Base-by-base conservation (phyloP, 2,329 filamentous ascomycete species). In the Westerdykella sp. region DNA sequence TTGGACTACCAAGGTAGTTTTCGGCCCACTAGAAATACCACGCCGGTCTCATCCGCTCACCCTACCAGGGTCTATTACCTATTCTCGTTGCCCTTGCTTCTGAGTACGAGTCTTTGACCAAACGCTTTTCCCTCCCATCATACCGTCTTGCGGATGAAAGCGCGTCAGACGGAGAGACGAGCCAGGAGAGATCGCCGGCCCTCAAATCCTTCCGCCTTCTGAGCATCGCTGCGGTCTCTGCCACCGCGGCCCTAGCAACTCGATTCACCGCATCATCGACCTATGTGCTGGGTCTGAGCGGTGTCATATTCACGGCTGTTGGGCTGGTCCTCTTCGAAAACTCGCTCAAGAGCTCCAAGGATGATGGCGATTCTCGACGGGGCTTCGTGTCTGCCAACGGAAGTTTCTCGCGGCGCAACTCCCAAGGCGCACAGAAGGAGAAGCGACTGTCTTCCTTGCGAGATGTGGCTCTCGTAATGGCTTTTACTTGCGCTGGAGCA, bases 1-100 rank as follows among this genome's bases (percentile, higher is more conserved):
- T n/a, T 68, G 69, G 65, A 67, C 68, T 60, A 67, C 67, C 16
- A 72, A 74, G 68, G 72, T 73, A 54, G 35, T 11, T 16, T 35
- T n/a, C n/a, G 22, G 30, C 36, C 13, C 40, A 43, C 11, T 15
- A 35, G 32, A 12, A 14, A 35, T 22, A 9, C 16, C n/a, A 5
- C 35, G 23, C 2, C 21, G n/a, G 6, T 30, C 18, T 34, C 35
- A 21, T 54, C 28, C 42, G 43, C 39, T 56, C 37, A 56, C 39
- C 7, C 2, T 11, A 22, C n/a, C 39, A 69, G 66, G 59, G 59
- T 25, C 45, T 69, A 2, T 53, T 69, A 12, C 65, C 66, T 3
- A 47, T 62, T 21, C 49, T 67, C 22, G 53, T 59, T 9, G 58
- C 56, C 39, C 44, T 67, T 22, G 36, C 65, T 39, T 56, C 60